Base-by-base conservation (phyloP, 768 basidiomycete genomes). In the Phylloporus sp. region DNA sequence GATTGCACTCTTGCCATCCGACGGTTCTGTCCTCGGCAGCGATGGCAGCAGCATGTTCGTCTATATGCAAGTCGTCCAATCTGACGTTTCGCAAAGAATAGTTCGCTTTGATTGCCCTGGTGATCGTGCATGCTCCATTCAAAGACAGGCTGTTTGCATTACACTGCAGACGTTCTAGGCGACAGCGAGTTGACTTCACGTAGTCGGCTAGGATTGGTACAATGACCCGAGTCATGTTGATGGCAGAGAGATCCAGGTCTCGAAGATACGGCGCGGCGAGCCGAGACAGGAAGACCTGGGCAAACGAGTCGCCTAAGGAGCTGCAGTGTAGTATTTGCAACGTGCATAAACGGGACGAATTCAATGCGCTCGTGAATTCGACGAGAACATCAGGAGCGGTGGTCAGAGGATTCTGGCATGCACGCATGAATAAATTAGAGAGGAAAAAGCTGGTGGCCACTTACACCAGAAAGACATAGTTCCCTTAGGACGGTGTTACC, bases 381-480 rank as follows among this genome's bases (percentile, higher is more conserved):
- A 55, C 36, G 17, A 73, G 63, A 4, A 70, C 62, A 9, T 55
- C 55, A 1, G 68, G 43, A 48, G 76, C 62, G 5, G 62, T 68
- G 10, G 68, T 65, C 47, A 79, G 67, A 24, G 52, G 50, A 53
- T 78, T 77, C 74, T 70, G 58, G 29, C 35, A 48, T 46, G 58
- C 54, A 13, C 43, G 42, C 3, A 36, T 47, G 59, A 65, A 45
- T 50, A 14, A 45, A 48, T 24, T n/a, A 43, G 24, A 26, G 45
- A 50, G 2, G 13, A 17, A 32, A 46, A n/a, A 38, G 14, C 33
- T 5, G 9, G 31, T 23, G 23, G 24, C 24, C 9, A 68, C 78
- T 56, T 52, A 85, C 84, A 44, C 79, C 76, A 54, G 79, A 79
- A 28, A 86, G 67, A 52, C 76, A 76, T 11, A 86, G 56, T 36